A percentile compares a stretch with the other conserved stretches of the same genome.
Evolutionary conservation across 768 basidiomycete species (phyloP).

Genomic region (Suillus bovinus): DNA sequence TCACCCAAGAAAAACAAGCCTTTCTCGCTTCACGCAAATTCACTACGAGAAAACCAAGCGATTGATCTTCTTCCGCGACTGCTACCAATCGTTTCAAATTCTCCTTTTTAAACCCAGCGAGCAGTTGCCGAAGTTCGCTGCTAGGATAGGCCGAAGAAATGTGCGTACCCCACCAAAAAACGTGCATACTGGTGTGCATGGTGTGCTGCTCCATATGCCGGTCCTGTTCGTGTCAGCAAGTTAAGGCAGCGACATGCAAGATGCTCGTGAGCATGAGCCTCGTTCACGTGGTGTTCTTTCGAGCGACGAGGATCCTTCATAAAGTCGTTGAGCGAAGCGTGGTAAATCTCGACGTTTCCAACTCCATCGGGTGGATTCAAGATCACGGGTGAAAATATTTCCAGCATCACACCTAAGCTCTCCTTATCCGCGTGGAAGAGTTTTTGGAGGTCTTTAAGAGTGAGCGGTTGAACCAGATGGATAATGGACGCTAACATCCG

Average conservation of each 20-base stretch:
- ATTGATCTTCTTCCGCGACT: neutral
- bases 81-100: neutral
- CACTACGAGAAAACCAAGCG: neutral
- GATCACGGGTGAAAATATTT: neutral
- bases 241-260: neutral
- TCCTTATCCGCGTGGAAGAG: neutral
- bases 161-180: neutral
- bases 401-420: neutral
- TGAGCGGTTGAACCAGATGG: neutral
- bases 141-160: neutral
- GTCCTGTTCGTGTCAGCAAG: neutral
- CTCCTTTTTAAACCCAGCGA: neutral
- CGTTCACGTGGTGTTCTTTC: neutral
- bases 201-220: neutral
- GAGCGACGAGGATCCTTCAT: neutral
- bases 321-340: slow-evolving; percentile 5
- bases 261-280: neutral
- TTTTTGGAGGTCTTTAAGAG: neutral
- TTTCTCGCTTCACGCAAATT: neutral
- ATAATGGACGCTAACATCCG: neutral
- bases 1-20: neutral
- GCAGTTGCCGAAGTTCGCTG: neutral
- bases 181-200: neutral
- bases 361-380: neutral
- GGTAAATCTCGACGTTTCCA: neutral